Base-by-base conservation (phyloP, 1,284 basidiomycete species). In the Volvariella surrecta region DNA sequence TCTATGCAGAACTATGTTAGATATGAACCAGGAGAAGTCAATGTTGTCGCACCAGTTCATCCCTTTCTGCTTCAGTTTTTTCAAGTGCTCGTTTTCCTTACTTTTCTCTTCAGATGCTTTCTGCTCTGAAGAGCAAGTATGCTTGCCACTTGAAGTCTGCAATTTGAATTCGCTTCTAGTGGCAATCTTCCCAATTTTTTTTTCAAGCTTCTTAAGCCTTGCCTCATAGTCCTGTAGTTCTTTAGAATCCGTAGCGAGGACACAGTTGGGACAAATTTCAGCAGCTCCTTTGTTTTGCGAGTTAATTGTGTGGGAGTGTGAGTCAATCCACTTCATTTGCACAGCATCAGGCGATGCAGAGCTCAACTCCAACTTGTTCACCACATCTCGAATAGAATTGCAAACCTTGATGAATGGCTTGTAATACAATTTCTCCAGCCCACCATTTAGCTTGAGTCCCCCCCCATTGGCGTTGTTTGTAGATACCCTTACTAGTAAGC, bases 351-450 rank as follows among this genome's bases (percentile, higher is more conserved):
- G 8, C 1, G 7, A 17, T 6, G 11, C 6, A 28, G 6, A 28
- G 6, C 24, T 28, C 6, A 28, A 28, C 6, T 11, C 6, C 24
- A 16, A 13, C 8, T 0, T 6, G 18, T 18, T 20, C 20, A 19
- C 28, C 2, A 16, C 34, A 20, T 17, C 0, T 11, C 21, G 24
- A 3, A 43, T 35, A 9, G 18, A 13, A 16, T 43, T 20, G 2
- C 32, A 32, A 37, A 43, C 6, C 15, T 37, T n/a, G 9, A 37
- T 16, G 17, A 43, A 28, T 18, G 42, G 42, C 13, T 18, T 11
- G 37, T 43, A 43, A 22, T 34, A 37, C 15, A 16, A 15, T n/a
- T 16, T 15, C 18, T 41, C 40, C 15, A 18, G 16, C 11, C 17
- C n/a, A n/a, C n/a, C n/a, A n/a, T n/a, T n/a, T n/a, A n/a, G n/a